These are phyloP conservation scores for Lentinula novae-zelandiae DNA, from an alignment of 1,284 basidiomycete genomes.

Conservation along the genomic window DNA sequence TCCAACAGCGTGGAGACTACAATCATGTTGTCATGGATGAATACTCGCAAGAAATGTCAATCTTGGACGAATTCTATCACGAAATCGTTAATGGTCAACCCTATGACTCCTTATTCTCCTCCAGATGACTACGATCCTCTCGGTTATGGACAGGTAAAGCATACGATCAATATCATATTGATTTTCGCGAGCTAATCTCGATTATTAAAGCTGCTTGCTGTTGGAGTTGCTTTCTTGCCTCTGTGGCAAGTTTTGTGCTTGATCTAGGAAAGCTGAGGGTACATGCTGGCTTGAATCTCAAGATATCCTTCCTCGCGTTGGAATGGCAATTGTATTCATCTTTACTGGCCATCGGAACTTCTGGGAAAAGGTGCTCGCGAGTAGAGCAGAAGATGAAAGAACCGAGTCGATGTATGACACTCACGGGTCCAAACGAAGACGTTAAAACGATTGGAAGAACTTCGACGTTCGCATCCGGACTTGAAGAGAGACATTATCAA, in stretches of 20 bases:
- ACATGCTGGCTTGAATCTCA: constrained; percentile 2
- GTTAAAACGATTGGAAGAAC: background rate
- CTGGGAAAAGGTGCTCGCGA: constrained; percentile 10
- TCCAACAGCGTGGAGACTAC: too few species aligned
- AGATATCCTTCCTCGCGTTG: constrained; percentile 11
- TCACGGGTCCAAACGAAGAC: background rate
- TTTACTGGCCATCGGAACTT: constrained; percentile 14
- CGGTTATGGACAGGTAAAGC: constrained; percentile 12
- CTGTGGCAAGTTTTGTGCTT: constrained; percentile 10
- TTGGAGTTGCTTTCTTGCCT: constrained; percentile 12
- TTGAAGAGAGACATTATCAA: background rate
- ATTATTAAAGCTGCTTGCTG: constrained; percentile 10
- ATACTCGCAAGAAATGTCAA: background rate
- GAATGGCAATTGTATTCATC: constrained; percentile 13
- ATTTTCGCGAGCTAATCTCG: background rate
- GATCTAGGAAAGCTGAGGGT: background rate
- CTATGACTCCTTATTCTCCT: background rate
- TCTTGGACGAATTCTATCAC: constrained; percentile 4
- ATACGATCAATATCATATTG: constrained; percentile 24
- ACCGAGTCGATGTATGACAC: constrained; percentile 27
- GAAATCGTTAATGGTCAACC: background rate
- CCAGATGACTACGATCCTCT: constrained; percentile 12
- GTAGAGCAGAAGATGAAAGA: background rate
- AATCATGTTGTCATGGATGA: too few species aligned
- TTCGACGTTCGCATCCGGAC: background rate